Conservation (phyloP, 1,284 basidiomycete genomes). For the Boletus chippewaensis region DNA sequence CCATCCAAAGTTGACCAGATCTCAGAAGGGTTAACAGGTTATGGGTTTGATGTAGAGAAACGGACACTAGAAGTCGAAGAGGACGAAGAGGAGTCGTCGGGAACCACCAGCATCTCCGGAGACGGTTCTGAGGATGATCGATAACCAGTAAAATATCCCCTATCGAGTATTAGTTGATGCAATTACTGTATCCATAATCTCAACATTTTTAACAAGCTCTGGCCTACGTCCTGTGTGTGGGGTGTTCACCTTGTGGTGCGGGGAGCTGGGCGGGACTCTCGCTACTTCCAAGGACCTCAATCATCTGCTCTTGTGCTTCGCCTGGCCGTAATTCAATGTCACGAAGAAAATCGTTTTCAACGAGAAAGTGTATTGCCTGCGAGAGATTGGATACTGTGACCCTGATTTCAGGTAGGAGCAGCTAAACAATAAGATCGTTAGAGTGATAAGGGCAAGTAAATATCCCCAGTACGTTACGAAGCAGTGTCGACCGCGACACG, state of each 20-base stretch:
- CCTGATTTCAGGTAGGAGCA: slow-evolving; percentile 85
- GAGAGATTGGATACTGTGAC: slow-evolving; percentile 89
- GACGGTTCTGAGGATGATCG: slow-evolving; percentile 17
- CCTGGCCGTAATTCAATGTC: slow-evolving; percentile 81
- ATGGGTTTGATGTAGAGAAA: slow-evolving; percentile 78
- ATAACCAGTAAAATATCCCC: slow-evolving; percentile 4
- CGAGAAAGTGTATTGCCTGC: slow-evolving; percentile 89
- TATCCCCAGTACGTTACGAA: slow-evolving; percentile 55
- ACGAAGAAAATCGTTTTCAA: slow-evolving; percentile 85
- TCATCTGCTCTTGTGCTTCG: slow-evolving; percentile 63
- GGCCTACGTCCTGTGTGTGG: not conserved
- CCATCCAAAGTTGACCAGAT: slow-evolving; percentile 78
- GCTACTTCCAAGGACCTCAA: slow-evolving; percentile 48
- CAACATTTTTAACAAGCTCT: not conserved
- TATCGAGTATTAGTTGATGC: not conserved
- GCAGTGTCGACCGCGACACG: slow-evolving; percentile 55
- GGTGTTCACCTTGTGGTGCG: not conserved
- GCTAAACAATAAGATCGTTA: slow-evolving; percentile 36
- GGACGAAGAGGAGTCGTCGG: slow-evolving; percentile 36
- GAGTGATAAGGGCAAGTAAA: slow-evolving; percentile 1
- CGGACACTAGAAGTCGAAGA: slow-evolving; percentile 64
- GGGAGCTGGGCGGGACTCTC: slow-evolving; percentile 2
- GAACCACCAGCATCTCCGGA: slow-evolving; percentile 32
- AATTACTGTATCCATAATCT: not conserved
- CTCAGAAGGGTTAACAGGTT: slow-evolving; percentile 50